phyloP scores from a whole-genome alignment of 1,284 basidiomycete genomes.

The Pholiota adiposa region DNA sequence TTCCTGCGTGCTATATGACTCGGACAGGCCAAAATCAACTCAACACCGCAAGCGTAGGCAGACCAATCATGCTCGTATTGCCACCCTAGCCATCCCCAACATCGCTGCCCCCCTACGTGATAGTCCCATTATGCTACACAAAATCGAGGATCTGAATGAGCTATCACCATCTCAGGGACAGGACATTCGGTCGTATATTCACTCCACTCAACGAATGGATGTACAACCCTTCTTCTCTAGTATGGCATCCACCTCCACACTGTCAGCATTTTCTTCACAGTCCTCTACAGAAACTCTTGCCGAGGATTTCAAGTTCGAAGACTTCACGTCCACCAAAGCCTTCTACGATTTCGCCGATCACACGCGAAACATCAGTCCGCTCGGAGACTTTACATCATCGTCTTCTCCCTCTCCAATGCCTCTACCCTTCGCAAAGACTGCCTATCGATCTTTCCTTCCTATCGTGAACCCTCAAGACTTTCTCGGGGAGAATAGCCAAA shows the following conservation, averaged over 20 bases:
- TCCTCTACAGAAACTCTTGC: background rate
- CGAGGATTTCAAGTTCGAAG: background rate
- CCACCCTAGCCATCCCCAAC: no score
- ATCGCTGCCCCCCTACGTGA: background rate
- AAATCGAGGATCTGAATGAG: background rate
- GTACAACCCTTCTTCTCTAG: background rate
- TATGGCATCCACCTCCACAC: background rate
- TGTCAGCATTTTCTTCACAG: background rate
- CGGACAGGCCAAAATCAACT: background rate
- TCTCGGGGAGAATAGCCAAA: background rate
- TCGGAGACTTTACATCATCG: background rate
- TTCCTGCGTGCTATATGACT: conserved; percentile 21
- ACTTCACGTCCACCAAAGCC: background rate
- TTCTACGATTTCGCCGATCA: background rate
- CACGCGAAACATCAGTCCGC: background rate
- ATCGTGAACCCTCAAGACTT: background rate
- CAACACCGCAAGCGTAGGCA: background rate
- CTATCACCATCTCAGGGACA: no score
- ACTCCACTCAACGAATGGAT: background rate
- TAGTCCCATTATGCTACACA: background rate
- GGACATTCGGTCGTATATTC: background rate
- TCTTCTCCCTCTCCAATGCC: background rate
- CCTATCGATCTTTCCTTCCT: background rate
- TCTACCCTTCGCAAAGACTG: background rate
- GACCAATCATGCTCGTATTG: no score